A percentile compares a stretch with the other conserved stretches of the same genome.
Conservation (phyloP, 192 early-diverging fungal species). For the Coemansia sp. region DNA sequence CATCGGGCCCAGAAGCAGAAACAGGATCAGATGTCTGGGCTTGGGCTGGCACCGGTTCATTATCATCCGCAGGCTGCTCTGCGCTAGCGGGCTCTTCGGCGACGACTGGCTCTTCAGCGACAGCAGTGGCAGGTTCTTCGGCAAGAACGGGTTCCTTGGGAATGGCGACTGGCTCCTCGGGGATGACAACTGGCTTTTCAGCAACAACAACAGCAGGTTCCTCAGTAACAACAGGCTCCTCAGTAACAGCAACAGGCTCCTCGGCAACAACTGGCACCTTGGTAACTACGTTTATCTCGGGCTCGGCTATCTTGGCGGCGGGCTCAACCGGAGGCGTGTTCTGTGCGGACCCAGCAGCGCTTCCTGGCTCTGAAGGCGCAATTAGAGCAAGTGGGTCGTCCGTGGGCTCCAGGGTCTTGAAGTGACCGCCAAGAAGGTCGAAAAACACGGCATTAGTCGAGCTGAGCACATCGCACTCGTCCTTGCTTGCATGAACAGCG, state of each 20-base stretch:
- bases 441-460: constrained; percentile 44
- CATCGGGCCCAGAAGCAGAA: background rate
- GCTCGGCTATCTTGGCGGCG: background rate
- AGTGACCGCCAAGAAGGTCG: constrained; percentile 27
- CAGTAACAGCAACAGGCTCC: background rate
- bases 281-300: background rate
- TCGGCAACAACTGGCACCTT: background rate
- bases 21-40: background rate
- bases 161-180: background rate
- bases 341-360: background rate
- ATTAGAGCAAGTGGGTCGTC: constrained; percentile 30
- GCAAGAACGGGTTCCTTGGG: background rate
- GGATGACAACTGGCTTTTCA: background rate
- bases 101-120: background rate
- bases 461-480: constrained; percentile 16
- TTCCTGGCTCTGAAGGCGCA: background rate
- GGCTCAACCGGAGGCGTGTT: background rate
- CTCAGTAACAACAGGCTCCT: background rate
- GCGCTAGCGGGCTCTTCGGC: constrained; percentile 1
- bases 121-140: constrained; percentile 1
- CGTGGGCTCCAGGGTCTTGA: constrained; percentile 17
- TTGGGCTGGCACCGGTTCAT: constrained; percentile 1
- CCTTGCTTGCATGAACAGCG: constrained; percentile 59
- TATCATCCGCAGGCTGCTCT: background rate
- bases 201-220: background rate